Percentiles rank a stretch among this genome's conserved stretches.
These are phyloP conservation scores for Populus davidiana DNA, from an alignment of 345 rosid species.

Conservation along the genomic window DNA sequence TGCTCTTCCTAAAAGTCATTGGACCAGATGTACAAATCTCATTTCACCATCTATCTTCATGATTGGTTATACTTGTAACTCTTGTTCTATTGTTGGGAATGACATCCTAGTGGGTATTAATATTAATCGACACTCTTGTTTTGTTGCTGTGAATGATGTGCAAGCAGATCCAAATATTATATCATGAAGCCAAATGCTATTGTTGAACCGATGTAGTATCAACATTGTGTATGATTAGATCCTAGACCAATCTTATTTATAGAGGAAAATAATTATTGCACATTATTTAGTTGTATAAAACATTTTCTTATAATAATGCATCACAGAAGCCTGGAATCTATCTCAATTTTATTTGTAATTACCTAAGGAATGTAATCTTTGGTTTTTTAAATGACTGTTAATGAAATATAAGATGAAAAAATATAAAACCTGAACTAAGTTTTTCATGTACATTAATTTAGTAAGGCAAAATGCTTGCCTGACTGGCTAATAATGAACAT, in stretches of 20 bases:
- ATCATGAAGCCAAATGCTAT: background rate
- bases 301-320: background rate
- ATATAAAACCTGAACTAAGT: background rate
- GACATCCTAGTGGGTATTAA: background rate
- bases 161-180: background rate
- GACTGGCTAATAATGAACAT: background rate
- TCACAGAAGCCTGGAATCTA: background rate
- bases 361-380: background rate
- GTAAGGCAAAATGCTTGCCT: background rate
- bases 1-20: background rate
- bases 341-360: background rate
- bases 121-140: background rate
- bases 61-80: background rate
- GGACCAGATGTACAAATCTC: background rate
- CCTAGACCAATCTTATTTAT: background rate
- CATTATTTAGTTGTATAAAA: background rate
- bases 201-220: background rate
- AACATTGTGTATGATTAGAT: background rate
- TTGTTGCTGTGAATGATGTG: background rate
- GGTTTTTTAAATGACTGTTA: background rate
- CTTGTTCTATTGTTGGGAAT: background rate
- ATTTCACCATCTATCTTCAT: background rate
- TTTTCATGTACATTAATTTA: background rate
- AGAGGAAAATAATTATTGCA: background rate
- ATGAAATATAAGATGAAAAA: background rate